Conservation (phyloP, 176 grass and related monocot genomes). For the Aegilops longissima region DNA sequence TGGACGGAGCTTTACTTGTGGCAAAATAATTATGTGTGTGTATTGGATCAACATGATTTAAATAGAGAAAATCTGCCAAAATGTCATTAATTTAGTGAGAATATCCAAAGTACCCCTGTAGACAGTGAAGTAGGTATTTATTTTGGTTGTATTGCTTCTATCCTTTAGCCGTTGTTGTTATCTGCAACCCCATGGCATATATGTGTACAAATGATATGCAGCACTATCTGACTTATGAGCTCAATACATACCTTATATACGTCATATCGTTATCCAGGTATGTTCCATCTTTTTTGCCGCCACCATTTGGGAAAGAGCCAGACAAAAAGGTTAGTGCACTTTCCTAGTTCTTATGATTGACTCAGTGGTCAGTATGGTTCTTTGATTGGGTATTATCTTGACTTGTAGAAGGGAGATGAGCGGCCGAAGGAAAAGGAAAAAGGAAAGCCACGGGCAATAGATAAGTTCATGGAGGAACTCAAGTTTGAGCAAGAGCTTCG, state of each 20-base stretch:
- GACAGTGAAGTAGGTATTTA: background rate
- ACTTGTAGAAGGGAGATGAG: constrained; percentile 77
- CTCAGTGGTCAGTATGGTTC: constrained; percentile 4
- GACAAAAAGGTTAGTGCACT: constrained; percentile 76
- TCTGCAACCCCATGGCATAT: constrained; percentile 6
- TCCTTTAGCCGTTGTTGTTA: background rate
- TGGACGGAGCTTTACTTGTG: background rate
- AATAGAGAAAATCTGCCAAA: background rate
- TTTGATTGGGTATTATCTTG: constrained; percentile 25
- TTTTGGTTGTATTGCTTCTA: constrained; percentile 13
- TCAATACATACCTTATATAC: constrained; percentile 39
- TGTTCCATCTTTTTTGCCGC: constrained; percentile 96
- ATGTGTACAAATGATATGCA: constrained; percentile 7
- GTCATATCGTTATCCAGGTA: constrained; percentile 72
- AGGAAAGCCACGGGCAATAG: constrained; percentile 83
- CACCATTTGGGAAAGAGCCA: constrained; percentile 77
- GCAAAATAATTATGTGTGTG: background rate
- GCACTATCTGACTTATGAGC: constrained; percentile 13
- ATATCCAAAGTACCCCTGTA: constrained; percentile 1
- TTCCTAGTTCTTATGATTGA: constrained; percentile 17
- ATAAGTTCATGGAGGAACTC: constrained; percentile 96
- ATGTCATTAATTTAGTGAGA: background rate
- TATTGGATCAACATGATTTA: constrained; percentile 6
- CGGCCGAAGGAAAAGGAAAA: constrained; percentile 98
- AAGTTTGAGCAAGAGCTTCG: constrained; percentile 92